Evolutionary conservation across 345 rosid genomes (phyloP).

Genomic region (Gossypium mustelinum): DNA sequence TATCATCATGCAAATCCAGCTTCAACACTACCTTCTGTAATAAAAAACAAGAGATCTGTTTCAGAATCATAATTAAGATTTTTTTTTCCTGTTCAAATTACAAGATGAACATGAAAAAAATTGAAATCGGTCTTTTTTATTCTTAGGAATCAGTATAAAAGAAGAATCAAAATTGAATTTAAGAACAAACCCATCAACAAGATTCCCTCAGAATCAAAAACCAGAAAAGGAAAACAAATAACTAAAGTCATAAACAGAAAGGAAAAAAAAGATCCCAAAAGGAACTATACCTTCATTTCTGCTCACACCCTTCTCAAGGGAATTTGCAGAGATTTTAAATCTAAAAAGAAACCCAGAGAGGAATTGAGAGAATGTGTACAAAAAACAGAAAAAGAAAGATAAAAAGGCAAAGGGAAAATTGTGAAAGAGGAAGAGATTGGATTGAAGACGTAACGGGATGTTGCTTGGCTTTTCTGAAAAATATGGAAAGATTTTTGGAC

Average conservation of each 20-base stretch:
- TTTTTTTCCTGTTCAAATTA: too few species aligned
- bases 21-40: constrained; percentile 77
- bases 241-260: background rate
- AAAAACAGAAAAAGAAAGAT: constrained; percentile 20
- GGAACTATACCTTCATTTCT: constrained; percentile 60
- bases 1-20: constrained; percentile 68
- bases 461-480: constrained; percentile 25
- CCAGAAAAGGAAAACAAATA: constrained; percentile 14
- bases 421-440: background rate
- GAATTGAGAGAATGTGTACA: constrained; percentile 19
- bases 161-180: constrained; percentile 13
- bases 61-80: background rate
- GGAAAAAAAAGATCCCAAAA: constrained; percentile 12
- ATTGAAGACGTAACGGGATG: constrained; percentile 27
- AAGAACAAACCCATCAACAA: constrained; percentile 16
- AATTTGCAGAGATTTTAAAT: constrained; percentile 27
- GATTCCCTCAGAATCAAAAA: constrained; percentile 26
- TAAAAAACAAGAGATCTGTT: constrained; percentile 20
- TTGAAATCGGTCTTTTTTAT: background rate
- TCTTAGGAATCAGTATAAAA: constrained; percentile 16
- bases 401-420: constrained; percentile 12
- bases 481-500: constrained; percentile 10
- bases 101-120: background rate
- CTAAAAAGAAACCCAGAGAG: constrained; percentile 18
- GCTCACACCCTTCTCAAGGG: constrained; percentile 10